Evolutionary conservation across 805 yeast species (phyloP).

Genomic region (Grigorovia yakushimaensis): DNA sequence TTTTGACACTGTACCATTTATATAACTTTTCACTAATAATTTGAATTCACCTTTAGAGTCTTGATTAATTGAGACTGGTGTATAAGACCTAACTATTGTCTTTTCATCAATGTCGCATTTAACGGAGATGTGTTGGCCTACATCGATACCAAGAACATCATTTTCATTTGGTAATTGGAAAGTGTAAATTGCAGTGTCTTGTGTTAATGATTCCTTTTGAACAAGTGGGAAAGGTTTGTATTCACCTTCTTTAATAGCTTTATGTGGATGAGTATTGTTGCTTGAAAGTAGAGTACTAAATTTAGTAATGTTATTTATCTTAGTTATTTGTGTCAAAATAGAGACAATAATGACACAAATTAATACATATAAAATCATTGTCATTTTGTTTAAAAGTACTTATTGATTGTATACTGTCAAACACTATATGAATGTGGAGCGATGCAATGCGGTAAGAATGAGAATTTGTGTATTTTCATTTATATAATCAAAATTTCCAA

Average conservation of each 20-base stretch:
- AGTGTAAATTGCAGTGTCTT: constrained; percentile 74
- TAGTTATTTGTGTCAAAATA: not conserved
- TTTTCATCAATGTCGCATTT: constrained; percentile 68
- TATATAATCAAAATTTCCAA: too few species aligned
- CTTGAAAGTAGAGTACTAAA: not conserved
- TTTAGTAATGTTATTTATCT: too few species aligned
- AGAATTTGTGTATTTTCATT: too few species aligned
- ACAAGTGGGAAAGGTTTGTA: constrained; percentile 75
- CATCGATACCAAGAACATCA: constrained; percentile 77
- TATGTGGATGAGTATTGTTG: not conserved
- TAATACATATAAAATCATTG: not conserved
- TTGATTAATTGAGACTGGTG: constrained; percentile 73
- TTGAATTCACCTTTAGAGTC: constrained; percentile 76
- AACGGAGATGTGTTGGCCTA: constrained; percentile 88
- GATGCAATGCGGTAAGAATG: too few species aligned
- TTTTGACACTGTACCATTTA: constrained; percentile 74
- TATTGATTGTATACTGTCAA: too few species aligned
- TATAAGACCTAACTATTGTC: constrained; percentile 77
- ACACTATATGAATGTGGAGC: too few species aligned
- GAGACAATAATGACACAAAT: not conserved
- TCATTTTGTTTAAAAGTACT: too few species aligned
- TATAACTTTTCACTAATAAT: constrained; percentile 75
- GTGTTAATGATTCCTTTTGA: constrained; percentile 63
- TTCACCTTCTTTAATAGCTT: constrained; percentile 53
- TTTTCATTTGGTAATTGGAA: constrained; percentile 70